Conservation (phyloP, 1,139 yeast species). For the Williopsis jadinii region DNA sequence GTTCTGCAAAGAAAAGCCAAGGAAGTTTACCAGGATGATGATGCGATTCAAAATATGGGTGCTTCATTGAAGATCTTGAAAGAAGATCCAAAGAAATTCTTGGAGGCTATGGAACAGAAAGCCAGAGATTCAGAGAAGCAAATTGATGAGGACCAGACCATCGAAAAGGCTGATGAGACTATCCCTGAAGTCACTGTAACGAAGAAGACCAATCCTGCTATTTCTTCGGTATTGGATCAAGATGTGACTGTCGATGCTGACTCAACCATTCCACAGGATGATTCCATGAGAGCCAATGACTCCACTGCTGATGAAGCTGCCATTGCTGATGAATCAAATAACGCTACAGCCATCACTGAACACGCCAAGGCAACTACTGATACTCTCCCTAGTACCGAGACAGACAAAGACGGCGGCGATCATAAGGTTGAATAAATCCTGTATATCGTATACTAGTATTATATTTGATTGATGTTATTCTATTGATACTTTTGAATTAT, state of each 20-base stretch:
- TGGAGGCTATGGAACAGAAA: constrained; percentile 16
- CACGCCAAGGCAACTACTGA: constrained; percentile 2
- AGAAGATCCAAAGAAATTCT: constrained; percentile 22
- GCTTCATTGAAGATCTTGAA: constrained; percentile 26
- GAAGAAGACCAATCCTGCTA: constrained; percentile 20
- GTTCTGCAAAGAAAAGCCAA: constrained; percentile 24
- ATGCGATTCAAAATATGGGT: constrained; percentile 21
- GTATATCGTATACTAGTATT: background rate
- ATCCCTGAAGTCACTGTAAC: constrained; percentile 10
- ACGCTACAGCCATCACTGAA: constrained; percentile 15
- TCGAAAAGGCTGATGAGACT: constrained; percentile 19
- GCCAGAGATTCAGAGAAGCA: constrained; percentile 17
- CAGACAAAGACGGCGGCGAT: constrained; percentile 26
- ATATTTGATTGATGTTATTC: background rate
- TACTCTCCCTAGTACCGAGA: constrained; percentile 6
- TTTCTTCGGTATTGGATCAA: constrained; percentile 21
- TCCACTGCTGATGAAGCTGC: constrained; percentile 25
- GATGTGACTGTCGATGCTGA: constrained; percentile 31
- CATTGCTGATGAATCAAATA: constrained; percentile 8
- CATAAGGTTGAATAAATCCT: constrained; percentile 23
- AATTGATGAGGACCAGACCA: constrained; percentile 15
- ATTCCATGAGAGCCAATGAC: constrained; percentile 25
- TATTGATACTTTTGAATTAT: background rate
- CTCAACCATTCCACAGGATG: constrained; percentile 25
- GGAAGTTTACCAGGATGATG: constrained; percentile 27